Base-by-base conservation (phyloP, 2,329 filamentous ascomycete species). In the Leptographium galeiforme region DNA sequence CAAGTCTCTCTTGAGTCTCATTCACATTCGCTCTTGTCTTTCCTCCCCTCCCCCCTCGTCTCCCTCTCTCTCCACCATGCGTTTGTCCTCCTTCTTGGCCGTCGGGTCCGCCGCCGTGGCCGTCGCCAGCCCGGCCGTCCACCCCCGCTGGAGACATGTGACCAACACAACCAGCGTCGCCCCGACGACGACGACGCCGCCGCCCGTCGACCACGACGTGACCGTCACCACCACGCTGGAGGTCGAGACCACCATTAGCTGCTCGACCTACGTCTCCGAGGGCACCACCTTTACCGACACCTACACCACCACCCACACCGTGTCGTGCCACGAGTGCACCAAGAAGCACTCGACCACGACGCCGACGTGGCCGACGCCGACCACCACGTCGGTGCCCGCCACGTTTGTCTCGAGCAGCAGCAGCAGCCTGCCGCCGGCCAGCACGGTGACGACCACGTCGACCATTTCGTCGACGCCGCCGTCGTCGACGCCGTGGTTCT, bases 261-360 rank as follows among this genome's bases (percentile, higher is more conserved):
- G 48, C 18, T 30, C 34, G 12, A 50, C 48, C 34, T 50, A 10
- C 12, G 41, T 41, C 8, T 53, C 53, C 6, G 38, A 16, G 25
- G 55, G 56, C 40, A 40, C 46, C 12, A 58, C 55, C 16, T 56
- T 53, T 46, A 57, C 57, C 12, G 38, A 18, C 51, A 53, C 45
- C 44, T 48, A 43, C 44, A 53, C 44, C 16, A 43, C 30, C 6
- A 46, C 51, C 32, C 25, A 30, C 40, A 51, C 50, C n/a, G 18
- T 45, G 4, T 32, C 50, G 32, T 51, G 50, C 50, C 50, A 51
- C n/a, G 5, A 44, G 32, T 51, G 50, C 50, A 51, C 30, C 11
- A 40, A 50, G 43, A 32, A 25, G 19, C 30, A 45, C 19, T 14
- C 48, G 25, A 32, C 39, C 1, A 18, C 14, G 2, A 41, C 39